phyloP scores from a whole-genome alignment of 768 basidiomycete genomes.

The Cyclocybe aegerita region DNA sequence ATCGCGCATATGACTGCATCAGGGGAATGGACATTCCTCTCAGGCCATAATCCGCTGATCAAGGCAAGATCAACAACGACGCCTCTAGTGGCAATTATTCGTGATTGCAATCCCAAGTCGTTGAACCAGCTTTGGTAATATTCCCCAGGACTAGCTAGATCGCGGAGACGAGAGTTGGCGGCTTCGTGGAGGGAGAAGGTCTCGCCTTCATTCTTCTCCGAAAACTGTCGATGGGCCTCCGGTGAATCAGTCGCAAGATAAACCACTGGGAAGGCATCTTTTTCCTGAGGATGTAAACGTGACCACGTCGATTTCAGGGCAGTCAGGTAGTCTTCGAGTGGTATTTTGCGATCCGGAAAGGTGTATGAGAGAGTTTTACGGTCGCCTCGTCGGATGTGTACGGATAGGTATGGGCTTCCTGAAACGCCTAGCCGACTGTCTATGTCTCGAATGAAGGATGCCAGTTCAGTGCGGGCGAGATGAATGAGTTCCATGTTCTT shows the following conservation, averaged over 20 bases:
- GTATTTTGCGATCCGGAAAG: conserved; percentile 45
- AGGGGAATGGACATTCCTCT: conserved; percentile 41
- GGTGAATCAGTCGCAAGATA: conserved; percentile 68
- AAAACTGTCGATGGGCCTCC: conserved; percentile 40
- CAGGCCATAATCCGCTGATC: conserved; percentile 61
- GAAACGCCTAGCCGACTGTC: conserved; percentile 1
- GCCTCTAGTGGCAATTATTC: conserved; percentile 55
- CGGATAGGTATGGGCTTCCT: conserved; percentile 41
- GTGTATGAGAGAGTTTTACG: conserved; percentile 43
- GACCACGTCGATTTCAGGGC: conserved; percentile 43
- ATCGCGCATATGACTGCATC: conserved; percentile 56
- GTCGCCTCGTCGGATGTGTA: conserved; percentile 68
- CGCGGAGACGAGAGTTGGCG: conserved; percentile 37
- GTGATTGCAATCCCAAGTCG: conserved; percentile 32
- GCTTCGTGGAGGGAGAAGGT: conserved; percentile 49
- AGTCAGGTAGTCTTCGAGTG: conserved; percentile 45
- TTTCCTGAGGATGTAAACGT: conserved; percentile 23
- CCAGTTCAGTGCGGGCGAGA: conserved; percentile 47
- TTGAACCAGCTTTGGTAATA: conserved; percentile 58
- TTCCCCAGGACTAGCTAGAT: conserved; percentile 47
- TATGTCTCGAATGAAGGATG: conserved; percentile 16
- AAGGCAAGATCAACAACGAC: conserved; percentile 71
- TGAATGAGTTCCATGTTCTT: conserved; percentile 46
- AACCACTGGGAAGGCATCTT: conserved; percentile 31
- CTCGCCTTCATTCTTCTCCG: conserved; percentile 32